These are phyloP conservation scores for Penicillium angulare DNA, from an alignment of 495 filamentous ascomycete species.

Conservation along the genomic window DNA sequence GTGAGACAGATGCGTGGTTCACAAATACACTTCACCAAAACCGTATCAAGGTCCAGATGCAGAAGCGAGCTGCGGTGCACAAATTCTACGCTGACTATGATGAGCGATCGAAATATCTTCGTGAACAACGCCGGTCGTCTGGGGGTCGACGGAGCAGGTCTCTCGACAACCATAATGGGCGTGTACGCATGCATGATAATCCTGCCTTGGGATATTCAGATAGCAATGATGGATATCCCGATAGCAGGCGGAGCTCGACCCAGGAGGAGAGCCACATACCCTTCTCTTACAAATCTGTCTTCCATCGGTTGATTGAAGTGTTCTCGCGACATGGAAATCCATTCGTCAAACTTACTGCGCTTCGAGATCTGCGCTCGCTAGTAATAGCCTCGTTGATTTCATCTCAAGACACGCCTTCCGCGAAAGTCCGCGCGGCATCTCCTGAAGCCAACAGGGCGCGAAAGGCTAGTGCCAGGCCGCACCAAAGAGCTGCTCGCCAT, in stretches of 20 bases:
- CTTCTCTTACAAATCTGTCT: conserved; percentile 74
- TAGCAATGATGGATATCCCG: background rate
- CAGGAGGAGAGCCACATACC: conserved; percentile 20
- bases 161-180: conserved; percentile 16
- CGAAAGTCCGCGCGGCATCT: background rate
- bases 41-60: conserved; percentile 73
- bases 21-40: conserved; percentile 70
- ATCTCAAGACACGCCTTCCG: conserved; percentile 37
- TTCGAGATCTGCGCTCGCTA: conserved; percentile 79
- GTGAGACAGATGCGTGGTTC: conserved; percentile 94
- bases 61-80: conserved; percentile 53
- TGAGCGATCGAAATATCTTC: conserved; percentile 25
- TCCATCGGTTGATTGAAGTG: conserved; percentile 74
- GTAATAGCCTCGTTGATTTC: conserved; percentile 71
- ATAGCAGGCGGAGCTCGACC: background rate
- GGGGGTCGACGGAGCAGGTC: conserved; percentile 36
- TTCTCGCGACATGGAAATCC: conserved; percentile 92
- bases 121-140: conserved; percentile 22
- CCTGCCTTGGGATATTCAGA: background rate
- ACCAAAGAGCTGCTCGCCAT: conserved; percentile 25
- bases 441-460: conserved; percentile 5
- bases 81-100: conserved; percentile 45
- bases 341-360: conserved; percentile 76
- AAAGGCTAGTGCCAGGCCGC: background rate
- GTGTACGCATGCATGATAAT: background rate